Evolutionary conservation across 1,284 basidiomycete genomes (phyloP).

Genomic region (Apiotrichum porosum): DNA sequence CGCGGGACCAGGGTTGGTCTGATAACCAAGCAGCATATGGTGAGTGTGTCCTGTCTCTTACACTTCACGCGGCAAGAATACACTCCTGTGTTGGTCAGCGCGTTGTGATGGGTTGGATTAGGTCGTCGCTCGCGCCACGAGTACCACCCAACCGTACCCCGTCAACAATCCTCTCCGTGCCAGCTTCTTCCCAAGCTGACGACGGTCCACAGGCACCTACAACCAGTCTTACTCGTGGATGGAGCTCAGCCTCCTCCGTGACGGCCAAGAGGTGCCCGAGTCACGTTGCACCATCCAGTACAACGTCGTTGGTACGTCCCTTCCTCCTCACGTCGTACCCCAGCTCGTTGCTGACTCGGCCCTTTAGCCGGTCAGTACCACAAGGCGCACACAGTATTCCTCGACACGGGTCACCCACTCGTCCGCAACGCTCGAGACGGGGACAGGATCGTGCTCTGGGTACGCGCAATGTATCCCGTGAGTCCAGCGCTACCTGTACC

Average conservation of each 20-base stretch:
- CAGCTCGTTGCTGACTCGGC: background rate
- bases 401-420: conserved; percentile 23
- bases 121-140: too few species aligned
- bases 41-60: too few species aligned
- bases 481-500: too few species aligned
- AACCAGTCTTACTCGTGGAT: conserved; percentile 39
- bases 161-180: background rate
- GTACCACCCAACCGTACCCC: background rate
- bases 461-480: conserved; percentile 36
- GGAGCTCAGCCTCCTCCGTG: conserved; percentile 34
- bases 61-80: too few species aligned
- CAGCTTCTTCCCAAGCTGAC: too few species aligned
- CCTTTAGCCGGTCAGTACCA: conserved; percentile 37
- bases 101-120: too few species aligned
- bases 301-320: conserved; percentile 37
- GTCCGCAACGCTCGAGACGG: conserved; percentile 25
- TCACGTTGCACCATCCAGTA: conserved; percentile 28
- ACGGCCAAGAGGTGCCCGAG: conserved; percentile 29
- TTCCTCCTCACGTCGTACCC: too few species aligned
- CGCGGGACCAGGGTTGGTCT: conserved; percentile 42
- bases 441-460: conserved; percentile 40
- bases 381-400: conserved; percentile 27
- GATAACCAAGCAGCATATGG: conserved; percentile 23
- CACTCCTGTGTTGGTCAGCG: too few species aligned
- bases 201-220: conserved; percentile 41